phyloP scores from a whole-genome alignment of 129 eudicot species.

The Cynara cardunculus region DNA sequence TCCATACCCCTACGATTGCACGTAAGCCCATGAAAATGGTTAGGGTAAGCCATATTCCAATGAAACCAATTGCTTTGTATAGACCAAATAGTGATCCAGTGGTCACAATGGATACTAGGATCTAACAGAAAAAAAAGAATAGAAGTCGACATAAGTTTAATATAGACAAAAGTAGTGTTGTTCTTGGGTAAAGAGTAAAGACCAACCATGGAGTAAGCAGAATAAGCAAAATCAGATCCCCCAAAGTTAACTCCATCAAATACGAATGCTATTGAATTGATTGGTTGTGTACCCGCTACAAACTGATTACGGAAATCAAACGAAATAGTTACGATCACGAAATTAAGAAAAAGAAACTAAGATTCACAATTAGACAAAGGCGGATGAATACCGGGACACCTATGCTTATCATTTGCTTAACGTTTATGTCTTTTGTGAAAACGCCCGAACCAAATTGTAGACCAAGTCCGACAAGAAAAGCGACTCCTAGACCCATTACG shows the following conservation, averaged over 20 bases:
- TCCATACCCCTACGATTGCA: conserved; percentile 74
- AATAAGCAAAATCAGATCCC: conserved; percentile 73
- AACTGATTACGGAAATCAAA: conserved; percentile 33
- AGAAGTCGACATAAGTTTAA: background rate
- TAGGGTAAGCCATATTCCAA: conserved; percentile 75
- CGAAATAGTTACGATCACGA: background rate
- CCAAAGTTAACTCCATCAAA: conserved; percentile 83
- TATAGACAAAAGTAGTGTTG: background rate
- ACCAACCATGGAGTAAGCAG: conserved; percentile 82
- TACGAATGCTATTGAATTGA: conserved; percentile 67
- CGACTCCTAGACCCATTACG: conserved; percentile 60
- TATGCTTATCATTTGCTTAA: conserved; percentile 43
- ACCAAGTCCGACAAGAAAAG: conserved; percentile 55
- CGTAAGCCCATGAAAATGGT: conserved; percentile 71
- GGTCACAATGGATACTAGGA: conserved; percentile 47
- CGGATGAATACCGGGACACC: conserved; percentile 55
- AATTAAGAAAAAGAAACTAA: background rate
- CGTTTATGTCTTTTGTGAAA: conserved; percentile 52
- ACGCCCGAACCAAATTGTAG: conserved; percentile 57
- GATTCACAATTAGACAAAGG: background rate
- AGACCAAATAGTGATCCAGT: conserved; percentile 51
- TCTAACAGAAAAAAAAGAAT: conserved; percentile 3
- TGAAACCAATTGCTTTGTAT: conserved; percentile 41
- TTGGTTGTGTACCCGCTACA: conserved; percentile 81
- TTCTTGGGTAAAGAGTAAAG: background rate